Evolutionary conservation across 306 rosid genomes (phyloP).

Genomic region (Phaseolus lunatus): DNA sequence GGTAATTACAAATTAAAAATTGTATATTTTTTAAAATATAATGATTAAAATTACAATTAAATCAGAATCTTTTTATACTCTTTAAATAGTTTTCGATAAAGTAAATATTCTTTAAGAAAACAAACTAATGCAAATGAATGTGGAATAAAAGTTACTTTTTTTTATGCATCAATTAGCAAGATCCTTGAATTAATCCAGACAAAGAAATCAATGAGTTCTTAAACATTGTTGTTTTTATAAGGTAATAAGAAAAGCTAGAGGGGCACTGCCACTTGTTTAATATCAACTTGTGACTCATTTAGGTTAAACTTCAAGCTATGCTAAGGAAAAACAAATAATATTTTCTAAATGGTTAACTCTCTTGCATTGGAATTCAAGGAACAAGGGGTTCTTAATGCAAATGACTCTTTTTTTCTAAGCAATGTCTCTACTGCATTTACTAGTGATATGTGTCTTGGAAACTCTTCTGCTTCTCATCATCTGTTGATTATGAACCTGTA

Average conservation of each 20-base stretch:
- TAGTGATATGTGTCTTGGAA: conserved; percentile 50
- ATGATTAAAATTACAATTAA: too few species aligned
- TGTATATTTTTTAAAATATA: too few species aligned
- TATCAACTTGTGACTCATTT: conserved; percentile 32
- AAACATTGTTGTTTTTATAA: neutral
- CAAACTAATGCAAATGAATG: too few species aligned
- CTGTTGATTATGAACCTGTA: neutral
- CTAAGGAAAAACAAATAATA: conserved; percentile 17
- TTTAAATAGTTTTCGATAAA: too few species aligned
- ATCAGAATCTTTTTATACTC: too few species aligned
- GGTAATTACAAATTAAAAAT: too few species aligned
- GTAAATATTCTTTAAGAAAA: too few species aligned
- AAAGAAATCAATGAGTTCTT: neutral
- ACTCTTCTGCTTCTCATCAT: conserved; percentile 18
- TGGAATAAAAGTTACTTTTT: too few species aligned
- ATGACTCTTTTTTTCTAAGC: conserved; percentile 61
- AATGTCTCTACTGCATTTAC: conserved; percentile 45
- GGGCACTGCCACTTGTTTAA: conserved; percentile 2
- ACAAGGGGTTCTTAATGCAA: conserved; percentile 38
- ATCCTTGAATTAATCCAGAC: neutral
- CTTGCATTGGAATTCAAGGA: conserved; percentile 85
- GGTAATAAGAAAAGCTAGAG: conserved; percentile 2
- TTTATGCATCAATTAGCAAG: neutral
- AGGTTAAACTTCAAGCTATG: conserved; percentile 54
- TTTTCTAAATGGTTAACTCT: conserved; percentile 33